Conservation (phyloP, 371 early-diverging fungal species). For the Mortierella sp. region DNA sequence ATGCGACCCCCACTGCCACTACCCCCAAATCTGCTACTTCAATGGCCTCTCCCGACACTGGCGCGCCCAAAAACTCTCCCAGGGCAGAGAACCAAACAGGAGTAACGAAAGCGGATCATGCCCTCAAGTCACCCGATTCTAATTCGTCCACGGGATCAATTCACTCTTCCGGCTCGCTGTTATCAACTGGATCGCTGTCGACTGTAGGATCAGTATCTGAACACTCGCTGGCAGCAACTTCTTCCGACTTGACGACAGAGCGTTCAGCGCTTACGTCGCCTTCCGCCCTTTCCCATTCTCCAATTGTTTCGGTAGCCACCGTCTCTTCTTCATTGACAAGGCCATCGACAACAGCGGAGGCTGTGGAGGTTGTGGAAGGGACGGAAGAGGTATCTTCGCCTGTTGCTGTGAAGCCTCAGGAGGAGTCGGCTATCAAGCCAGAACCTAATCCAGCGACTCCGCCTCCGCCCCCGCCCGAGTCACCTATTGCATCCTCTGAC, state of each 20-base stretch:
- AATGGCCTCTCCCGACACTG: not conserved
- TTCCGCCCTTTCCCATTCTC: not conserved
- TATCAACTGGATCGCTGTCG: slow-evolving; percentile 13
- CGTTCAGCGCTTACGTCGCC: not conserved
- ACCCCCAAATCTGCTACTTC: slow-evolving; percentile 12
- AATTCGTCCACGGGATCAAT: slow-evolving; percentile 16
- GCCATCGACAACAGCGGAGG: not conserved
- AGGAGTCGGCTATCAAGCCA: not conserved
- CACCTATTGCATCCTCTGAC: not conserved
- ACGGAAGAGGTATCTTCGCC: not conserved
- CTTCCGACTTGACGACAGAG: not conserved
- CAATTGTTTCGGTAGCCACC: not conserved
- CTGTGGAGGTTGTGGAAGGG: not conserved
- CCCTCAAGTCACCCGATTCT: not conserved
- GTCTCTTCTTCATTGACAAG: not conserved
- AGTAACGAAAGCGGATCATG: not conserved
- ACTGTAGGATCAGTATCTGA: slow-evolving; percentile 14
- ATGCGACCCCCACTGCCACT: slow-evolving; percentile 1
- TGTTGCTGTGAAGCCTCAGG: not conserved
- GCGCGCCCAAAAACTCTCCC: not conserved
- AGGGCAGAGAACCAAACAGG: not conserved
- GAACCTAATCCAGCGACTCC: not conserved
- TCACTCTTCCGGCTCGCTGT: slow-evolving; percentile 14
- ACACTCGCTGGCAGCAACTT: slow-evolving; percentile 1
- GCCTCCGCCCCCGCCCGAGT: slow-evolving; percentile 19